phyloP scores from a whole-genome alignment of 1,284 basidiomycete genomes.

The Ustilago vetiveriae region DNA sequence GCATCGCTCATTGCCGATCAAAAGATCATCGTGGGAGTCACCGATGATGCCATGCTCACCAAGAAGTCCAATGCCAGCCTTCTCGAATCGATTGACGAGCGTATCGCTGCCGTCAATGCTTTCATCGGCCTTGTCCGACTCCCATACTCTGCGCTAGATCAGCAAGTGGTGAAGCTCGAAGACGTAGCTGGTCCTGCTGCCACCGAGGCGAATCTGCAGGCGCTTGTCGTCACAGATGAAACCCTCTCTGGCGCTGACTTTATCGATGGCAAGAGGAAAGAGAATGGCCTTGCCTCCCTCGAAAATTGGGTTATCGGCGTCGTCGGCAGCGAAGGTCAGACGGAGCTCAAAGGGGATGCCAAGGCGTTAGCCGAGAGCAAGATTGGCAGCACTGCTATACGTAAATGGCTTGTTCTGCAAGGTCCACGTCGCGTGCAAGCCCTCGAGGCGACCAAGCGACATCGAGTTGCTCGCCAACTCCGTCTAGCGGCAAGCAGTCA shows the following conservation, averaged over 20 bases:
- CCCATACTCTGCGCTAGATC: slow-evolving; percentile 29
- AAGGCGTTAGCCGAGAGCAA: slow-evolving; percentile 57
- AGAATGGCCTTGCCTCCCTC: slow-evolving; percentile 47
- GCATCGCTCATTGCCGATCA: slow-evolving; percentile 79
- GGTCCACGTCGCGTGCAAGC: slow-evolving; percentile 34
- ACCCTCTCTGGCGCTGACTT: slow-evolving; percentile 57
- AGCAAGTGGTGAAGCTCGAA: slow-evolving; percentile 53
- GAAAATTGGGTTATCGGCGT: slow-evolving; percentile 59
- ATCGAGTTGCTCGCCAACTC: slow-evolving; percentile 19
- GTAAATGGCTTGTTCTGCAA: slow-evolving; percentile 51
- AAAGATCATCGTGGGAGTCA: slow-evolving; percentile 87
- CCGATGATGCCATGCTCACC: slow-evolving; percentile 78
- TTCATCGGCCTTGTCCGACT: slow-evolving; percentile 53
- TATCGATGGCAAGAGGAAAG: slow-evolving; percentile 50
- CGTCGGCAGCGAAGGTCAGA: slow-evolving; percentile 55
- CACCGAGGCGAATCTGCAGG: slow-evolving; percentile 52
- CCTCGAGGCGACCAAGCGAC: slow-evolving; percentile 22
- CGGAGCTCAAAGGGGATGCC: slow-evolving; percentile 54
- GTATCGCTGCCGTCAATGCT: slow-evolving; percentile 52
- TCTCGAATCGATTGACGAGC: slow-evolving; percentile 75
- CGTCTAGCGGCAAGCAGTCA: slow-evolving; percentile 9
- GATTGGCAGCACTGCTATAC: slow-evolving; percentile 64
- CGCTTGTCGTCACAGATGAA: slow-evolving; percentile 63
- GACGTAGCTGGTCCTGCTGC: slow-evolving; percentile 64
- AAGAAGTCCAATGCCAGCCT: slow-evolving; percentile 79